Conservation (phyloP, 345 rosid species). For the Eucalyptus paniculata region DNA sequence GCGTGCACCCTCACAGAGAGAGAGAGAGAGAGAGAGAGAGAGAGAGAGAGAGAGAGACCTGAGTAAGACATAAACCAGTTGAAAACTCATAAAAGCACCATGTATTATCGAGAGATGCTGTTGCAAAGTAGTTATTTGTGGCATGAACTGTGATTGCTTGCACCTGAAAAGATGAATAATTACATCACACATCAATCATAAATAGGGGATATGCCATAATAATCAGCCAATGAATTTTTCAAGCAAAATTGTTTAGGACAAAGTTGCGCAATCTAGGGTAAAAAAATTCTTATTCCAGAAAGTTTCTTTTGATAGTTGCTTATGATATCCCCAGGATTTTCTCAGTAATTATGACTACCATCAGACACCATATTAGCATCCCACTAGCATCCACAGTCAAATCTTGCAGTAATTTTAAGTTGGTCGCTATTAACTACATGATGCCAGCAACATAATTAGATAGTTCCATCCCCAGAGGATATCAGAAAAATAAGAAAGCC, state of each 20-base stretch:
- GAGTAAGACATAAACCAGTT: conserved; percentile 76
- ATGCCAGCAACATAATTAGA: background rate
- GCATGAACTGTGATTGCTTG: conserved; percentile 97
- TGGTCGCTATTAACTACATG: background rate
- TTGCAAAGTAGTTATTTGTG: conserved; percentile 86
- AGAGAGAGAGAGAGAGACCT: too few relatives aligned
- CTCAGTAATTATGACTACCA: background rate
- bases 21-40: background rate
- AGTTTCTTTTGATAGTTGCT: background rate
- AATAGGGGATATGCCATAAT: background rate
- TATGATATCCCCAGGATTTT: background rate
- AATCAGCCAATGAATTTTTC: background rate
- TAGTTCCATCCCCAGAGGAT: background rate
- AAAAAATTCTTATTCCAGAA: background rate
- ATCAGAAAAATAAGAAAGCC: background rate
- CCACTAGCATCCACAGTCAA: background rate
- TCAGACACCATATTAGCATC: background rate
- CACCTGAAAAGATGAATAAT: conserved; percentile 38
- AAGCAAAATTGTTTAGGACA: background rate
- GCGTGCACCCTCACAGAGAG: background rate
- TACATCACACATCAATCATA: background rate
- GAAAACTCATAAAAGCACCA: conserved; percentile 97
- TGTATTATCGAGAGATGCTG: conserved; percentile 87
- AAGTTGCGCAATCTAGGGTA: background rate
- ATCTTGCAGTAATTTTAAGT: background rate